Percentiles rank a stretch among this genome's conserved stretches.
Conservation (phyloP, 129 eudicot genomes). For the Artemisia tridentata region DNA sequence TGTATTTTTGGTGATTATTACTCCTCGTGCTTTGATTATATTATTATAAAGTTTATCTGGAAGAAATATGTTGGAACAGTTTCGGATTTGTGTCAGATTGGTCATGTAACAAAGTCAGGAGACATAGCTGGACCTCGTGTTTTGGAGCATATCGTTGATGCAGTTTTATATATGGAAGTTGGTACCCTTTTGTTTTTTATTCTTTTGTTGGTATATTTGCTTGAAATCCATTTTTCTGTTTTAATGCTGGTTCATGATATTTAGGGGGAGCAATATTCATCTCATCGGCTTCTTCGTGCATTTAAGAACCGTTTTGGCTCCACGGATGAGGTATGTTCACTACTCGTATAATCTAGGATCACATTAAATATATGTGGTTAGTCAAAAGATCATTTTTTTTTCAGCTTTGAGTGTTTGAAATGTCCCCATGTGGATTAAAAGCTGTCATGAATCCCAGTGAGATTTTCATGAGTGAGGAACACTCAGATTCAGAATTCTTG, state of each 20-base stretch:
- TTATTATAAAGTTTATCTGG: background rate
- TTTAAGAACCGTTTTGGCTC: conserved; percentile 90
- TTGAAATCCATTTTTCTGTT: background rate
- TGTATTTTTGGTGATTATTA: conserved; percentile 54
- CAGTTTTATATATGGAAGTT: too few relatives aligned
- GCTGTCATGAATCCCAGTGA: too few relatives aligned
- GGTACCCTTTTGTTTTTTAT: conserved; percentile 34
- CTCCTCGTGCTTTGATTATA: too few relatives aligned
- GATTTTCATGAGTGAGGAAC: too few relatives aligned
- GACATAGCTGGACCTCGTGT: conserved; percentile 98
- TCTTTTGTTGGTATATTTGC: background rate
- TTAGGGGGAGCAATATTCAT: conserved; percentile 86
- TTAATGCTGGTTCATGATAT: conserved; percentile 14
- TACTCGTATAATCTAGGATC: too few relatives aligned
- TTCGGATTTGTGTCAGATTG: conserved; percentile 52
- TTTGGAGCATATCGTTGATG: conserved; percentile 96
- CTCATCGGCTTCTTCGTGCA: conserved; percentile 82
- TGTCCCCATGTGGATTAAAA: conserved; percentile 77
- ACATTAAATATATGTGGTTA: too few relatives aligned
- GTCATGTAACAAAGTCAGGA: conserved; percentile 92
- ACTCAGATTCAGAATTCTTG: too few relatives aligned
- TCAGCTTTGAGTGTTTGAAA: conserved; percentile 91
- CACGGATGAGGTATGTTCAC: conserved; percentile 60
- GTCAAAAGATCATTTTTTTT: conserved; percentile 6
- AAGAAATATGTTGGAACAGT: conserved; percentile 7